Evolutionary conservation across 2,329 filamentous ascomycete species (phyloP), one percentile per base, ranked within the genome.

Genomic region (Lasiodiplodia citricola): DNA sequence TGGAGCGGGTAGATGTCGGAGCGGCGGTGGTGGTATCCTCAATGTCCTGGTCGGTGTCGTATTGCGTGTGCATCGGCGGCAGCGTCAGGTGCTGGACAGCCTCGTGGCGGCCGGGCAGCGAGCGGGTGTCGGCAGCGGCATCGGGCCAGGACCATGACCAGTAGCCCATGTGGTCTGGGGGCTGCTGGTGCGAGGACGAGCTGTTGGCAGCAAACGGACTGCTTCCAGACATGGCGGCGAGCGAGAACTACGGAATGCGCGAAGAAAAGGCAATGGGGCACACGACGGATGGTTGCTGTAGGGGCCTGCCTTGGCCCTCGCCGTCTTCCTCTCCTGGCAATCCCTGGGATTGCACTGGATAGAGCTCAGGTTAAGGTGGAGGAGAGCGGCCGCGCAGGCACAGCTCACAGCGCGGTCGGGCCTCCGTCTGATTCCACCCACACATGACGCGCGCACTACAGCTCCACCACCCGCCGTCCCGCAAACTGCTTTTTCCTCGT

Each of bases 391-490:
- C 57, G 37, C 38, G 41, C 38, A 25, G 38, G 57, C 56, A 60
- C 56, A 62, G 57, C 57, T 62, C 58, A 13, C 23, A 6, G 37
- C 56, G 56, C 56, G 38, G 37, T 37, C 56, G 38, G 57, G 35
- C 57, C 14, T n/a, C 56, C 25, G 35, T 21, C 51, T 37, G 41
- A 28, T 41, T 44, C 58, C 25, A 62, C 41, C 58, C 25, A 62
- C 41, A 50, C 58, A 62, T 62, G 58, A 62, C 58, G 58, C 58
- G 58, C 58, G 21, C 58, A 14, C 50, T 14, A 47, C 16, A 47
- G 58, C 58, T 62, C 58, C 41, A 62, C 58, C 58, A 62, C 58
- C 58, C 58, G 58, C 57, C 23, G 38, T n/a, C 44, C 58, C 25
- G 58, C 58, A 28, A 62, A 25, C 41, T 37, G 37, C 21, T 62